A percentile compares a stretch with the other conserved stretches of the same genome.
phyloP scores from a whole-genome alignment of 2,329 filamentous ascomycete genomes.

The Dothideomycetidae sp. region DNA sequence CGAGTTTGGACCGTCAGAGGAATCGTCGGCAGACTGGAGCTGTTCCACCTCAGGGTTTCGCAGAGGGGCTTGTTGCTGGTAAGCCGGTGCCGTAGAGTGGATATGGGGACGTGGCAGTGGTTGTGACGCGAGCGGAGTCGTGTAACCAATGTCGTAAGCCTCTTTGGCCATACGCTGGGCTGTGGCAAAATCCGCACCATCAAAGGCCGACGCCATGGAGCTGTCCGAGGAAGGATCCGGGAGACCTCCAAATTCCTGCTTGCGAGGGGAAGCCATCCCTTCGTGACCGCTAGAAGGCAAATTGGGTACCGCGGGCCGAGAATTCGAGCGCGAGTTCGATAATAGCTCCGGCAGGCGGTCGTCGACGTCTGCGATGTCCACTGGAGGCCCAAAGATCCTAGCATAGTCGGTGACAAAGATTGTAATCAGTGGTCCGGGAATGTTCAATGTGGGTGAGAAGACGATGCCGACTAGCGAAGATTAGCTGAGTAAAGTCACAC shows the following conservation, averaged over 20 bases:
- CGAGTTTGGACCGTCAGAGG: slow-evolving; percentile 4
- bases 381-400: slow-evolving; percentile 62
- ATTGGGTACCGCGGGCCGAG: slow-evolving; percentile 30
- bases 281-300: slow-evolving; percentile 31
- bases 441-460: slow-evolving; percentile 92
- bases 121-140: slow-evolving; percentile 8
- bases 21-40: slow-evolving; percentile 4
- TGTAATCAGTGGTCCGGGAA: slow-evolving; percentile 86
- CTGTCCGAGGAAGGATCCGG: slow-evolving; percentile 48
- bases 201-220: slow-evolving; percentile 24
- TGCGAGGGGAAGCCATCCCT: slow-evolving; percentile 48
- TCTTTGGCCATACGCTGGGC: slow-evolving; percentile 7
- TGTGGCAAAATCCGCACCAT: slow-evolving; percentile 6
- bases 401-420: slow-evolving; percentile 85
- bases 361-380: slow-evolving; percentile 33
- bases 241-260: slow-evolving; percentile 53
- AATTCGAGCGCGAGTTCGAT: slow-evolving; percentile 1
- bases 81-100: slow-evolving; percentile 1
- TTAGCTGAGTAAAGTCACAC: slow-evolving; percentile 12
- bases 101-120: slow-evolving; percentile 9
- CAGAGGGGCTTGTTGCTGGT: slow-evolving; percentile 6
- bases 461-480: slow-evolving; percentile 66
- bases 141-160: slow-evolving; percentile 6
- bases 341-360: slow-evolving; percentile 7
- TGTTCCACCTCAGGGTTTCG: slow-evolving; percentile 2